Percentiles rank a stretch among this genome's conserved stretches.
Evolutionary conservation across 768 basidiomycete species (phyloP).

Genomic region (Suillus sp.): DNA sequence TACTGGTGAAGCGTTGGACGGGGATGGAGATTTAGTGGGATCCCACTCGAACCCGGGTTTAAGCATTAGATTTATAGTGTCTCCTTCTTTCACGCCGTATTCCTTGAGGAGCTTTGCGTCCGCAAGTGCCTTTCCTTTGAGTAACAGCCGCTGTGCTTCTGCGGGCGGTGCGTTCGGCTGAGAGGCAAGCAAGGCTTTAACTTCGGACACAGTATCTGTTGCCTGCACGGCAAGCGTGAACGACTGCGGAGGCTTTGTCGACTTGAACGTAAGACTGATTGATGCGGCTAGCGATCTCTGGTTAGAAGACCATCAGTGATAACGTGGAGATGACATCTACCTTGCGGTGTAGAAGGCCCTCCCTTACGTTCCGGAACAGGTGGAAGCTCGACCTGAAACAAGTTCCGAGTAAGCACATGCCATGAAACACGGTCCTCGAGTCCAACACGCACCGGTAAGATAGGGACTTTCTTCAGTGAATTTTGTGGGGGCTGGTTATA

Average conservation of each 20-base stretch:
- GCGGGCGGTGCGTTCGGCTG: slow-evolving; percentile 72
- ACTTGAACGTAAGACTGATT: slow-evolving; percentile 84
- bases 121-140: slow-evolving; percentile 93
- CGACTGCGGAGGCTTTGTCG: slow-evolving; percentile 80
- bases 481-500: slow-evolving; percentile 73
- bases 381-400: slow-evolving; percentile 56
- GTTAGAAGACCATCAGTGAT: slow-evolving; percentile 16
- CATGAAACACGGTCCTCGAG: slow-evolving; percentile 14
- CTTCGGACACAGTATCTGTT: slow-evolving; percentile 79
- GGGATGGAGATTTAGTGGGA: slow-evolving; percentile 39
- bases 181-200: slow-evolving; percentile 76
- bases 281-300: slow-evolving; percentile 19
- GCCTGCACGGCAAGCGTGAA: slow-evolving; percentile 73
- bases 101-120: slow-evolving; percentile 90
- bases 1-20: slow-evolving; percentile 21
- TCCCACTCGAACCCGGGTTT: slow-evolving; percentile 77
- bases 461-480: slow-evolving; percentile 67
- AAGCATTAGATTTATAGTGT: slow-evolving; percentile 84
- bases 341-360: slow-evolving; percentile 31
- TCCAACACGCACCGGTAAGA: slow-evolving; percentile 57
- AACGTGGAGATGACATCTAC: slow-evolving; percentile 26
- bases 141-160: slow-evolving; percentile 80
- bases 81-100: slow-evolving; percentile 80
- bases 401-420: slow-evolving; percentile 6
- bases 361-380: slow-evolving; percentile 57